These are phyloP conservation scores for Canna indica DNA, from an alignment of 176 grass and related monocot genomes.

Conservation along the genomic window DNA sequence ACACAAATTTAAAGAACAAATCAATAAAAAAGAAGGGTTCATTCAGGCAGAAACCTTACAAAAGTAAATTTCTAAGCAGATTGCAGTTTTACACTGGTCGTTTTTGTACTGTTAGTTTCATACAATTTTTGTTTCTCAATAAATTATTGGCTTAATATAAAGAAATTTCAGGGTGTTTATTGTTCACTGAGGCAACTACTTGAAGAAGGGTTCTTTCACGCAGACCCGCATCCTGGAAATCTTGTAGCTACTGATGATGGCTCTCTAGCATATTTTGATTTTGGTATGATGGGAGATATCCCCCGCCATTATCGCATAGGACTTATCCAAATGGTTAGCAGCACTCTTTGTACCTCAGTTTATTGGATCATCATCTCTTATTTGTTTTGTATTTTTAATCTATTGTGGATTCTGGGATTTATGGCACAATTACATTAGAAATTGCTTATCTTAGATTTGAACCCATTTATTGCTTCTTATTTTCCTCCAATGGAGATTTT, in stretches of 20 bases:
- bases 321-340: slow-evolving; percentile 89
- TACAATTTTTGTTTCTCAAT: background rate
- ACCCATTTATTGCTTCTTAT: background rate
- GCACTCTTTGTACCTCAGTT: slow-evolving; percentile 3
- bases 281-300: slow-evolving; percentile 99
- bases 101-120: background rate
- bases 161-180: slow-evolving; percentile 62
- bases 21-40: no score
- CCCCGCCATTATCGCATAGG: slow-evolving; percentile 89
- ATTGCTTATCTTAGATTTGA: background rate
- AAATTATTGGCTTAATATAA: background rate
- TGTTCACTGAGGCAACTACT: slow-evolving; percentile 90
- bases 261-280: slow-evolving; percentile 92
- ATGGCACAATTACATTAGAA: background rate
- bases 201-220: slow-evolving; percentile 96
- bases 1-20: no score
- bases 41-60: no score
- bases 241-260: slow-evolving; percentile 78
- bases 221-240: slow-evolving; percentile 97
- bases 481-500: background rate
- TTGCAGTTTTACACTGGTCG: background rate
- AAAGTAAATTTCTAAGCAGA: no score
- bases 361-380: background rate
- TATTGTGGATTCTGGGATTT: background rate
- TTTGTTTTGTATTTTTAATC: background rate